phyloP scores from a whole-genome alignment of 1,284 basidiomycete genomes.

The Cutaneotrichosporon cavernicola region DNA sequence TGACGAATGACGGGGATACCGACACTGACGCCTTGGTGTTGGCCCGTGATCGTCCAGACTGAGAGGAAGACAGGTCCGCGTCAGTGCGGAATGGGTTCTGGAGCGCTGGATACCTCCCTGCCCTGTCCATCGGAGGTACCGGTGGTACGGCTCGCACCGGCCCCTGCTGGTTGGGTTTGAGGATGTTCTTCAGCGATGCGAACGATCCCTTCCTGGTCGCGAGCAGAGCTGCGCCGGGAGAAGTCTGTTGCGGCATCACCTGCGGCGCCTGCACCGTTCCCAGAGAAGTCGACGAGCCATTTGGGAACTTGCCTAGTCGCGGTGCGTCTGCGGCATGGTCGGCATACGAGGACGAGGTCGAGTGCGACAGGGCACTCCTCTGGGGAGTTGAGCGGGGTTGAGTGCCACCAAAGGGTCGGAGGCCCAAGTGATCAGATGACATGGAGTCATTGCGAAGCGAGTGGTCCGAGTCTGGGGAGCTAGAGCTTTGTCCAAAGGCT shows the following conservation, averaged over 20 bases:
- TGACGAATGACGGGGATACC: constrained; percentile 5
- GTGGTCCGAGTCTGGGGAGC: constrained; percentile 24
- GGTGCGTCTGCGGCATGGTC: constrained; percentile 16
- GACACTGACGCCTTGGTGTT: constrained; percentile 20
- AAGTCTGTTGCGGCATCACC: constrained; percentile 5
- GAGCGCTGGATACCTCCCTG: constrained; percentile 44
- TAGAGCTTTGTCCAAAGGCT: constrained; percentile 22
- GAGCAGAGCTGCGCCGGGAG: constrained; percentile 32
- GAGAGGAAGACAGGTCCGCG: constrained; percentile 37
- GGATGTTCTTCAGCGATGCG: constrained; percentile 81
- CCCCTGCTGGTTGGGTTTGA: constrained; percentile 58
- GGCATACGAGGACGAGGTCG: constrained; percentile 17
- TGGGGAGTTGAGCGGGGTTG: constrained; percentile 8
- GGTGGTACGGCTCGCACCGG: constrained; percentile 35
- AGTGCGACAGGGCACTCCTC: background rate
- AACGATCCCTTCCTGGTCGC: constrained; percentile 74
- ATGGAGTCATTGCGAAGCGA: constrained; percentile 32
- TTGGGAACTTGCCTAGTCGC: constrained; percentile 44
- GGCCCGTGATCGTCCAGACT: constrained; percentile 18
- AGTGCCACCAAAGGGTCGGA: constrained; percentile 2
- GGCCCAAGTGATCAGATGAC: constrained; percentile 25
- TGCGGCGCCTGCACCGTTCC: background rate
- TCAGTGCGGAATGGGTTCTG: constrained; percentile 47
- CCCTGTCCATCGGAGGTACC: constrained; percentile 36
- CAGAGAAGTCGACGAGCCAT: constrained; percentile 54